These are phyloP conservation scores for Dispira simplex DNA, from an alignment of 192 early-diverging fungal genomes.

Conservation along the genomic window DNA sequence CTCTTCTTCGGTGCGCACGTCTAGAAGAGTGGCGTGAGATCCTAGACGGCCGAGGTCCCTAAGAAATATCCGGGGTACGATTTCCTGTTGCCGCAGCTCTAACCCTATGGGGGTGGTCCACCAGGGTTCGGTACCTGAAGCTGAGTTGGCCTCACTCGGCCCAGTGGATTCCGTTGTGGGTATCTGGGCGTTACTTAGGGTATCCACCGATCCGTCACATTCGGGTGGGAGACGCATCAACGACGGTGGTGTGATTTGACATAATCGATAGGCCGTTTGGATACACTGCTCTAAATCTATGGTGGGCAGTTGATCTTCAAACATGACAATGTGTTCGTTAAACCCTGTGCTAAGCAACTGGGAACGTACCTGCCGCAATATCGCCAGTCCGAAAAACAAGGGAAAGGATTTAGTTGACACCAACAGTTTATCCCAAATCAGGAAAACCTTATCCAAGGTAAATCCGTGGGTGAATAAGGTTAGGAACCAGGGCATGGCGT, in stretches of 20 bases:
- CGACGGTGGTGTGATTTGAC: conserved; percentile 52
- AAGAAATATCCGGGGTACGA: conserved; percentile 35
- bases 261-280: conserved; percentile 38
- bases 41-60: conserved; percentile 28
- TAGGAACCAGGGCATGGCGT: conserved; percentile 72
- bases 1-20: conserved; percentile 37
- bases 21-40: conserved; percentile 33
- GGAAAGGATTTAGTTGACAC: conserved; percentile 45
- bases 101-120: conserved; percentile 32
- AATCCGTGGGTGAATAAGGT: conserved; percentile 74
- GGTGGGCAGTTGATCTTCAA: conserved; percentile 40
- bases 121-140: conserved; percentile 16
- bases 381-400: conserved; percentile 50
- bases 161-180: not conserved
- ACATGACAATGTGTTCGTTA: conserved; percentile 35
- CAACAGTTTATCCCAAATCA: conserved; percentile 62
- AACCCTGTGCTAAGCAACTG: conserved; percentile 47
- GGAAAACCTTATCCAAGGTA: conserved; percentile 63
- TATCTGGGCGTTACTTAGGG: no score
- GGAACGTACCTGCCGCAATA: conserved; percentile 50
- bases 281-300: conserved; percentile 61
- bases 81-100: conserved; percentile 28
- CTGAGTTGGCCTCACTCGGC: not conserved
- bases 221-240: conserved; percentile 23
- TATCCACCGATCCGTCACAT: conserved; percentile 12